Conservation (phyloP, 2,329 filamentous ascomycete genomes). For the Fusarium domesticum region DNA sequence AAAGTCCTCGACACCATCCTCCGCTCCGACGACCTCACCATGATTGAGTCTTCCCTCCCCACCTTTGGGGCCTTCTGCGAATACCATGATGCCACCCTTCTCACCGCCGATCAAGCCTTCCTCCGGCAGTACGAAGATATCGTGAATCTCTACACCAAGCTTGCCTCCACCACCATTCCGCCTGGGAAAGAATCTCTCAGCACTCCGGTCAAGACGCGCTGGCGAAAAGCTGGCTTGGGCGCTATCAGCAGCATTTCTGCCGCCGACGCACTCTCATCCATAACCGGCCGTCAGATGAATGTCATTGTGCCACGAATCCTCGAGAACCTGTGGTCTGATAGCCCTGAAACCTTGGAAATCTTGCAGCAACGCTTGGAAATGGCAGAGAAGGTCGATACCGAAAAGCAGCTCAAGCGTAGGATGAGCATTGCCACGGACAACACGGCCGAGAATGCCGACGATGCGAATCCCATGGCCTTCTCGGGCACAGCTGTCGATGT, state of each 20-base stretch:
- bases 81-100: conserved; percentile 79
- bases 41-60: conserved; percentile 85
- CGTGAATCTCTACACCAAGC: conserved; percentile 73
- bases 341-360: conserved; percentile 64
- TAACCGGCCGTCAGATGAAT: conserved; percentile 72
- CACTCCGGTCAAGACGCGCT: conserved; percentile 73
- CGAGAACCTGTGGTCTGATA: conserved; percentile 78
- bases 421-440: conserved; percentile 77
- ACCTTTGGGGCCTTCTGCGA: conserved; percentile 87
- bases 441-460: conserved; percentile 58
- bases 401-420: conserved; percentile 62
- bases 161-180: conserved; percentile 64
- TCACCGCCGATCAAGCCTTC: conserved; percentile 83
- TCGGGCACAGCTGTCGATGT: conserved; percentile 80
- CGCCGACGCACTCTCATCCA: conserved; percentile 73
- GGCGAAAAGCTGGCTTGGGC: conserved; percentile 69
- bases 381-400: conserved; percentile 66
- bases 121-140: conserved; percentile 78
- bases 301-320: conserved; percentile 81
- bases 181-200: conserved; percentile 56
- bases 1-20: conserved; percentile 81
- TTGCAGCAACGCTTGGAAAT: conserved; percentile 65
- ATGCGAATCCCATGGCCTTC: conserved; percentile 68
- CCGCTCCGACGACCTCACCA: conserved; percentile 80
- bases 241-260: conserved; percentile 79